These are phyloP conservation scores for Xeromyces bisporus DNA, from an alignment of 495 filamentous ascomycete species.

Conservation along the genomic window DNA sequence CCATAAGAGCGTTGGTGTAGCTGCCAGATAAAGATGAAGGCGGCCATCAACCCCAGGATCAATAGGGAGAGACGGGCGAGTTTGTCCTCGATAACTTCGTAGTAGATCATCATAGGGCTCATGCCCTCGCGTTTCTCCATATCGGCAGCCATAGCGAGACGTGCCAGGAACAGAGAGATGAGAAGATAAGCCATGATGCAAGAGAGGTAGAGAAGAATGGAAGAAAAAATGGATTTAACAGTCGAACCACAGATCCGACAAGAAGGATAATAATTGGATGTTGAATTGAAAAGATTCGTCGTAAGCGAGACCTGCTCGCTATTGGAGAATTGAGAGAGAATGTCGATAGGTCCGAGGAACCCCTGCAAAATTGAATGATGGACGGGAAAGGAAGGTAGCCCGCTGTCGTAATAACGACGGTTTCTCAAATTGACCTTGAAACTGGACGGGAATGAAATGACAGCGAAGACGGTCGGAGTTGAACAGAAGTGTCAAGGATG, in stretches of 20 bases:
- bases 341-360: constrained; percentile 1
- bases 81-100: constrained; percentile 22
- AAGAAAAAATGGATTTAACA: not conserved
- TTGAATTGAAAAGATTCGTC: constrained; percentile 1
- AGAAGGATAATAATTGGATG: not conserved
- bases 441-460: constrained; percentile 4
- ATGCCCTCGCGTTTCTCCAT: constrained; percentile 14
- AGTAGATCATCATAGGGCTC: constrained; percentile 8
- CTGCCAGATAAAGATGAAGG: constrained; percentile 34
- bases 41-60: constrained; percentile 34
- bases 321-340: constrained; percentile 1
- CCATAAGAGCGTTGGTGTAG: constrained; percentile 31
- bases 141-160: constrained; percentile 13
- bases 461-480: constrained; percentile 1
- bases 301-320: constrained; percentile 13
- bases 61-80: constrained; percentile 24
- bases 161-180: constrained; percentile 13
- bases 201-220: not conserved
- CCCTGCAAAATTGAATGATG: not conserved
- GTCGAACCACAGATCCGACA: constrained; percentile 1
- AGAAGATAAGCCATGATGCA: constrained; percentile 6
- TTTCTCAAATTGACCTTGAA: not conserved
- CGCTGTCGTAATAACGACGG: not conserved
- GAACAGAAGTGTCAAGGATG: not conserved
- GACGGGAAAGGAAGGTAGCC: not conserved